Evolutionary conservation across 164 flowering plant species (phyloP), one percentile per base, ranked within the genome.

Genomic region (Protea cynaroides): DNA sequence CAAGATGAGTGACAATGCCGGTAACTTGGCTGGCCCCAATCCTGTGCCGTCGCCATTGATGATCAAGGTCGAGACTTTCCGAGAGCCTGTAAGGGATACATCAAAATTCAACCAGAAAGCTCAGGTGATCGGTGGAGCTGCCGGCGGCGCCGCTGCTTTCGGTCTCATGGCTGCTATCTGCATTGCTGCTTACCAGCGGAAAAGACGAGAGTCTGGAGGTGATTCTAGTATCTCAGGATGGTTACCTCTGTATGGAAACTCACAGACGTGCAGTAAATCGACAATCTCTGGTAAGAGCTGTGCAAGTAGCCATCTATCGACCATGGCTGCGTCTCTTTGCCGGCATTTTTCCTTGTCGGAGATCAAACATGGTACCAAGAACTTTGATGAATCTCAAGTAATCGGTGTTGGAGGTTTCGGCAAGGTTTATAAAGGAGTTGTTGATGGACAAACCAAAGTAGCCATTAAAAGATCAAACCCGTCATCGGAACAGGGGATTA

Each of bases 381-480:
- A 81, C 71, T 84, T 84, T 18, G 74, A 79, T 17, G 86, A 84
- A 71, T 78, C 84, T 5, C 63, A 73, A 8, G 87, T 83, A 5
- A 77, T 85, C 18, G 87, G 90, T 1, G 84, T 85, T 19, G 90
- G 90, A 60, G 90, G 90, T 3, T 83, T 83, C 53, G 89, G 86
- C 14, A 85, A 83, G 74, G 89, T 85, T 7, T 85, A 79, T 60
- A 76, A 62, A 65, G 90, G 86, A 7, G 63, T 74, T 29, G 67
- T 85, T 37, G 90, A 83, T 57, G 82, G 82, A 60, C 76, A 69
- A 25, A 77, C 75, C 1, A 70, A 75, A 34, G 92, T 86, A 10
- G 92, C 89, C 7, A 80, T 86, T 10, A 86, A 86, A 65, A 77
- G 88, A 75, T 74, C 92, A 19, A 86, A 84, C 72, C 92, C 89